Base-by-base conservation (phyloP, 805 yeast species). In the Jamesozyma rosinii region DNA sequence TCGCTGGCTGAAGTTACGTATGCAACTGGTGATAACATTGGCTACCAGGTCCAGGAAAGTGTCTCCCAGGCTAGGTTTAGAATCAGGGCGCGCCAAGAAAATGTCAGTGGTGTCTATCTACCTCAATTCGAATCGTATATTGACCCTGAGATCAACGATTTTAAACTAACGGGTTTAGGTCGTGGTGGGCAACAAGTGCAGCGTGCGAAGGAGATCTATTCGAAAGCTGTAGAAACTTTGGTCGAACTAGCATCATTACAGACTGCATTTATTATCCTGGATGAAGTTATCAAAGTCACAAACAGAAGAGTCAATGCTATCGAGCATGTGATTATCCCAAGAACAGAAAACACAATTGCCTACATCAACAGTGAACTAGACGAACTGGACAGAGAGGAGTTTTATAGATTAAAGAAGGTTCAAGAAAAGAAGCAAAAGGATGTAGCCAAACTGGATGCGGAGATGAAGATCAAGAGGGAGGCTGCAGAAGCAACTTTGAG, bases 111-210 rank as follows among this genome's bases (percentile, higher is more conserved):
- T 67, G 98, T 90, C 32, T 79, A 81, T 57, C 73, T 90, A 57
- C 97, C 98, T 20, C 87, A 89, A 47, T 92, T 90, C 54, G 96
- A 89, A 57, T 77, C 89, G 22, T 82, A 75, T 52, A 77, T 87
- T 47, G 84, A 88, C 58, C 87, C 84, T 49, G 77, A 79, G 10
- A 84, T 86, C 61, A 90, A 90, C 58, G 98, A 92, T 60, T 90
- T 90, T 73, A 86, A 86, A 64, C 72, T 90, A 77, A 90, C 97
- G 4, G 98, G 98, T 54, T 73, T 90, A 52, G 98, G 98, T 41
- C 77, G 97, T 64, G 98, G 98, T 67, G 97, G 98, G 50, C 97
- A 90, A 67, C 97, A 90, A 64, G 95, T 90, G 43, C 95, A 85
- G 65, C 83, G 82, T 65, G 97, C 97, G 44, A 88, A 89, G 66